A percentile compares a stretch with the other conserved stretches of the same genome.
These are phyloP conservation scores for Arthrobotrys sphaeroides DNA, from an alignment of 2,329 filamentous ascomycete genomes.

Conservation along the genomic window DNA sequence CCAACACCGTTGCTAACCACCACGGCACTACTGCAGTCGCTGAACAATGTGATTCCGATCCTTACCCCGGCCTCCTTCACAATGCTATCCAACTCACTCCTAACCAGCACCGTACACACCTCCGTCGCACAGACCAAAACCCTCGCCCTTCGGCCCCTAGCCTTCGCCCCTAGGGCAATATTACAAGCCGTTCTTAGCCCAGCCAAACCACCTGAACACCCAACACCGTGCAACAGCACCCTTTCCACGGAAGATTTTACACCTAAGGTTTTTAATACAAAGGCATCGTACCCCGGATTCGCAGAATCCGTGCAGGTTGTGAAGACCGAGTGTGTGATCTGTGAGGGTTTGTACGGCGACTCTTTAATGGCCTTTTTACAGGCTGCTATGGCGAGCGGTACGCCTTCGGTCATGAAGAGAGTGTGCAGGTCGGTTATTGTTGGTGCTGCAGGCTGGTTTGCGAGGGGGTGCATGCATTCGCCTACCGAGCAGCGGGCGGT, in stretches of 20 bases:
- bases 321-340: constrained; percentile 74
- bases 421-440: constrained; percentile 68
- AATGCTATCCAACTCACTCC: constrained; percentile 73
- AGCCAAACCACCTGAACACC: constrained; percentile 73
- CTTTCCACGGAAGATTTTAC: constrained; percentile 71
- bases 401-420: constrained; percentile 68
- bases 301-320: constrained; percentile 76
- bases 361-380: constrained; percentile 68
- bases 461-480: constrained; percentile 69
- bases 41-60: constrained; percentile 74
- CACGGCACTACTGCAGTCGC: constrained; percentile 74
- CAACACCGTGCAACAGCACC: constrained; percentile 72
- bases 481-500: constrained; percentile 72
- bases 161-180: constrained; percentile 71
- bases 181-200: constrained; percentile 72
- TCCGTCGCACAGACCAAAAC: constrained; percentile 74
- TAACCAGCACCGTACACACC: constrained; percentile 70
- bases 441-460: constrained; percentile 67
- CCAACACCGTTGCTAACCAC: constrained; percentile 73
- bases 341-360: constrained; percentile 64
- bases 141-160: constrained; percentile 69
- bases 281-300: constrained; percentile 75
- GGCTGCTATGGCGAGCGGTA: constrained; percentile 69
- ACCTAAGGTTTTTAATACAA: constrained; percentile 69
- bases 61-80: constrained; percentile 69